Conservation (phyloP, 768 basidiomycete species). For the Serendipita vermifera region DNA sequence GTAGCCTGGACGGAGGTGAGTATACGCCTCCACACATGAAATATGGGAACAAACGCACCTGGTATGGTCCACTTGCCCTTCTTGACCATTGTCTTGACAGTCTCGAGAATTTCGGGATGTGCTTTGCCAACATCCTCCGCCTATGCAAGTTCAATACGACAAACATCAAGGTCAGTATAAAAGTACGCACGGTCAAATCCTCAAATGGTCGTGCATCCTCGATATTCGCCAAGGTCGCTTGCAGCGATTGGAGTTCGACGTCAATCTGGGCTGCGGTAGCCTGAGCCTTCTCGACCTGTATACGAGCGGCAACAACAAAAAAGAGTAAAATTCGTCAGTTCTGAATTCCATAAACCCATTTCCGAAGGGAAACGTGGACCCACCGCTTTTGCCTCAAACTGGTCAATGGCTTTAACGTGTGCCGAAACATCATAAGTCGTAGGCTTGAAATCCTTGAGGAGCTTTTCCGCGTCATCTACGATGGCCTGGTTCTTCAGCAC, state of each 20-base stretch:
- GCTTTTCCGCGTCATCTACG: conserved; percentile 85
- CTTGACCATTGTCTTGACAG: conserved; percentile 88
- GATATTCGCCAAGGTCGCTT: conserved; percentile 90
- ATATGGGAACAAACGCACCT: conserved; percentile 36
- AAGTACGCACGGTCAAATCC: conserved; percentile 74
- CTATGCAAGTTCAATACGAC: conserved; percentile 28
- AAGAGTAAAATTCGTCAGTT: conserved; percentile 5
- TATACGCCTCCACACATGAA: background rate
- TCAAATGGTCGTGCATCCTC: conserved; percentile 96
- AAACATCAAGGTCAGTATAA: background rate
- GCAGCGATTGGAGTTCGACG: conserved; percentile 77
- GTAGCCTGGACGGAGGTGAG: conserved; percentile 42
- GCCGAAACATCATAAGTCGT: conserved; percentile 82
- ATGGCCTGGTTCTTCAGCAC: conserved; percentile 85
- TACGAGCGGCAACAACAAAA: background rate
- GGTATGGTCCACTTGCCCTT: conserved; percentile 99
- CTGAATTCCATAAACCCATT: background rate
- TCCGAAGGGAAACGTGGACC: conserved; percentile 24
- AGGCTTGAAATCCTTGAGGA: conserved; percentile 80
- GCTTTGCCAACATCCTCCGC: conserved; percentile 82
- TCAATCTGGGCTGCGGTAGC: conserved; percentile 86
- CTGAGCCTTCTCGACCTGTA: conserved; percentile 74
- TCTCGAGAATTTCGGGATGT: conserved; percentile 81
- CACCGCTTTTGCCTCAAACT: conserved; percentile 93
- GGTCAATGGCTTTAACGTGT: conserved; percentile 89